Conservation (phyloP, 305 asterid species). For the Rubia balearica region DNA sequence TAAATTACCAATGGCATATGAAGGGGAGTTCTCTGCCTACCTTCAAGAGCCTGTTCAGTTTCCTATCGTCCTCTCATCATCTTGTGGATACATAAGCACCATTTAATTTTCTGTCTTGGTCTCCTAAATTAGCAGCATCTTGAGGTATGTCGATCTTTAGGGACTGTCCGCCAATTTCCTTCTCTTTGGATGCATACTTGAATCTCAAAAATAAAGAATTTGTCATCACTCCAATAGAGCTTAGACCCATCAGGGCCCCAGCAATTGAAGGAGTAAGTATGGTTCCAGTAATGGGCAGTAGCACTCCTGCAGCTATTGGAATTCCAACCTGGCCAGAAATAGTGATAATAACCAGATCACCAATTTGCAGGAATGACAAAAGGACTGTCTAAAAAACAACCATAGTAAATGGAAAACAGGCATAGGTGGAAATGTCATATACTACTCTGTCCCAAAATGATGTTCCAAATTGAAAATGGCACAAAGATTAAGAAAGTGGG, state of each 20-base stretch:
- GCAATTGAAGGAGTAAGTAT: constrained; percentile 97
- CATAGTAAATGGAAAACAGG: not conserved
- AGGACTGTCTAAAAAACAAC: not conserved
- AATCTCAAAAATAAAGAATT: constrained; percentile 77
- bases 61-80: constrained; percentile 5
- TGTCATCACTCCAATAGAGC: constrained; percentile 92
- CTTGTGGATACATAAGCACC: constrained; percentile 22
- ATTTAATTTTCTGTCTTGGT: constrained; percentile 16
- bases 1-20: no score
- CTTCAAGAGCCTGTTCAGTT: not conserved
- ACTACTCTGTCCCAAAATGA: no score
- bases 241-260: constrained; percentile 96
- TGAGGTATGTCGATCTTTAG: constrained; percentile 19
- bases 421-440: not conserved
- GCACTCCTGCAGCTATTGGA: constrained; percentile 90
- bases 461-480: no score
- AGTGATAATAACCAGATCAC: not conserved
- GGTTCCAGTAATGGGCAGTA: constrained; percentile 81
- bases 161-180: constrained; percentile 31
- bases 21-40: not conserved
- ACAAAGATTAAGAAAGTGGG: no score
- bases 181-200: constrained; percentile 42
- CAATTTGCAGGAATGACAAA: not conserved
- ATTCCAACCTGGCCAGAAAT: constrained; percentile 61
- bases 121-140: constrained; percentile 12